Base-by-base conservation (phyloP, 331 rosid species). In the Pyrus hybrid region DNA sequence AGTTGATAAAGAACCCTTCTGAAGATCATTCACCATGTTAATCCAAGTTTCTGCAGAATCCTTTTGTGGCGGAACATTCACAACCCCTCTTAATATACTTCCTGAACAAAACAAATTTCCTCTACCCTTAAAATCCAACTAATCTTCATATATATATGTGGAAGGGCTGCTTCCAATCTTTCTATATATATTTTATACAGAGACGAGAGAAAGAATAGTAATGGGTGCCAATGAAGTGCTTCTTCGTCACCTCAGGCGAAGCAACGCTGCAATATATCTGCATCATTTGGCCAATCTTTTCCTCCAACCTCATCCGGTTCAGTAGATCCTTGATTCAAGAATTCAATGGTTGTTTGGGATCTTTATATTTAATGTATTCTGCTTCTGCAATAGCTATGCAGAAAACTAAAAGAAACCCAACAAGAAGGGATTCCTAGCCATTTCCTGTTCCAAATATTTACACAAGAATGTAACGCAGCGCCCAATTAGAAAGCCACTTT, bases 211-310 rank as follows among this genome's bases (percentile, higher is more conserved):
- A 29, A 16, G 16, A 53, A 58, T 3, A 21, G 37, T 71, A 45
- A 62, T 10, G 4, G 1, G 53, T 80, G 85, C 96, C 96, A 56
- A 91, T 84, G 21, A 79, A 85, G 75, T 82, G 79, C 82, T 91
- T 87, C 25, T 80, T 88, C 79, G 87, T 51, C 65, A 83, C 88
- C 58, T 81, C 80, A 17, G 80, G 43, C 4, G 86, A 80, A 9
- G 89, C 93, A 62, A 72, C 76, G 28, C 60, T 79, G 73, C 93
- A 88, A 58, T 88, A 91, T 63, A 91, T 79, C 82, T 91, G 96
- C 37, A 79, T 77, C 96, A 91, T 91, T 72, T 91, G 93, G 18
- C 96, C 96, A 63, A 91, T 85, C 81, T 91, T 91, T 70, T 91
- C 96, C 68, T 85, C 89, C 82, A 87, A 56, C 51, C 81, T 87